Evolutionary conservation across 2,329 filamentous ascomycete genomes (phyloP).

Genomic region (Trichoderma oligosporum): DNA sequence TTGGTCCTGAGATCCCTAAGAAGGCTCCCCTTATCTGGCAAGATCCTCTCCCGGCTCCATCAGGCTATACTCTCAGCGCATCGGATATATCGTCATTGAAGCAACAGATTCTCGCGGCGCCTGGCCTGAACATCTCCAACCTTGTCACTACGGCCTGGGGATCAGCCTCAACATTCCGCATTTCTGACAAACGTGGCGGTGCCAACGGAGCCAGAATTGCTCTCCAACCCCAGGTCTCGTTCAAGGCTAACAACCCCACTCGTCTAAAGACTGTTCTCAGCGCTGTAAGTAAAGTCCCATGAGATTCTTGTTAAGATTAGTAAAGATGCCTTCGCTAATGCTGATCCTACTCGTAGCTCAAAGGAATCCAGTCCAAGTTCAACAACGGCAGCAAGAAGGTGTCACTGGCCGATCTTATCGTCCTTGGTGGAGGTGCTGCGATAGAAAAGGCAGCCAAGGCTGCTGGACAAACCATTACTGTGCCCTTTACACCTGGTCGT

Average conservation of each 20-base stretch:
- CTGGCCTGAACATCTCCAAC: slow-evolving; percentile 54
- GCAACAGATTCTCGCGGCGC: slow-evolving; percentile 57
- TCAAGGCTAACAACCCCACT: slow-evolving; percentile 68
- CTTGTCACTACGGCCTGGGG: slow-evolving; percentile 65
- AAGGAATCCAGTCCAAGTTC: slow-evolving; percentile 59
- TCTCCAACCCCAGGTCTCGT: slow-evolving; percentile 65
- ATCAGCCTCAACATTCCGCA: slow-evolving; percentile 66
- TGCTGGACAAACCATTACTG: slow-evolving; percentile 45
- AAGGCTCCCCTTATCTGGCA: slow-evolving; percentile 65
- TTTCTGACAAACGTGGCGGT: slow-evolving; percentile 74
- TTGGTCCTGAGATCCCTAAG: slow-evolving; percentile 68
- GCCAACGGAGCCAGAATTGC: slow-evolving; percentile 76
- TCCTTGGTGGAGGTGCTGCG: slow-evolving; percentile 64
- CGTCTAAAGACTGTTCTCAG: slow-evolving; percentile 59
- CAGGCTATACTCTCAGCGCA: slow-evolving; percentile 55
- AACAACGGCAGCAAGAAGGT: slow-evolving; percentile 63
- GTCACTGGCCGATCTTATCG: slow-evolving; percentile 71
- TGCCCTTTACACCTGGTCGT: slow-evolving; percentile 72
- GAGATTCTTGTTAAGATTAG: background rate
- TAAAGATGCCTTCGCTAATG: background rate
- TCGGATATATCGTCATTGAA: slow-evolving; percentile 62
- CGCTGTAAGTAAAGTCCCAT: slow-evolving; percentile 28
- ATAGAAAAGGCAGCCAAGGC: slow-evolving; percentile 63
- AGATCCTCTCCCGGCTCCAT: slow-evolving; percentile 60
- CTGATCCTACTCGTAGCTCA: background rate